A percentile compares a stretch with the other conserved stretches of the same genome.
These are phyloP conservation scores for Zoysia japonica DNA, from an alignment of 176 grass and related monocot species.

Conservation along the genomic window DNA sequence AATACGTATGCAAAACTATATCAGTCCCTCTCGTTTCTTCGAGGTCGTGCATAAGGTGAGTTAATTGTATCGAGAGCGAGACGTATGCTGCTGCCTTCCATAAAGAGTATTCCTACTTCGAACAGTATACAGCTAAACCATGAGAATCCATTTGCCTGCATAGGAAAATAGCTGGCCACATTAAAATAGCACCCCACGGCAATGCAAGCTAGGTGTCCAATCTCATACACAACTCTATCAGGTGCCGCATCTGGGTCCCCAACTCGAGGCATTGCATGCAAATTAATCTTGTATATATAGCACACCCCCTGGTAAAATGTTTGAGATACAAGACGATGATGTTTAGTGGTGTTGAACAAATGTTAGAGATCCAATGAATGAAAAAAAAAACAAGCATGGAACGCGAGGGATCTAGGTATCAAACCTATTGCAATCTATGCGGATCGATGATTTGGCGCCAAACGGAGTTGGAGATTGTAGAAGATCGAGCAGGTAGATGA, in stretches of 20 bases:
- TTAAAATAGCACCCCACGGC: neutral
- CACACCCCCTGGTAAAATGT: neutral
- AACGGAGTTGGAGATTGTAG: neutral
- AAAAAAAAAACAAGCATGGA: too few species aligned
- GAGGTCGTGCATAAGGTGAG: neutral
- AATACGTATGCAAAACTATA: too few species aligned
- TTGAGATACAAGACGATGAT: neutral
- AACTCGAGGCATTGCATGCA: neutral
- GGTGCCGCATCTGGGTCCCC: neutral
- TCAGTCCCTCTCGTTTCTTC: neutral
- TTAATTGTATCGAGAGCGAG: neutral
- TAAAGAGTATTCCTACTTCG: neutral
- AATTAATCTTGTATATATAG: neutral
- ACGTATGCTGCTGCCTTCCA: neutral
- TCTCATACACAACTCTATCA: neutral
- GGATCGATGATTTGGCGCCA: too few species aligned
- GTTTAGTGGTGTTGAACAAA: neutral
- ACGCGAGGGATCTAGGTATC: too few species aligned
- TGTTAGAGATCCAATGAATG: too few species aligned
- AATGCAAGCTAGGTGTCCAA: neutral
- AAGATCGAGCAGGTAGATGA: neutral
- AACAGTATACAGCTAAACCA: neutral
- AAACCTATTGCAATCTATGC: too few species aligned
- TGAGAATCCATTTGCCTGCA: neutral
- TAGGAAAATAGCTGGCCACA: neutral